Evolutionary conservation across 148 eudicot genomes (phyloP).

Genomic region (Arbutus unedo): DNA sequence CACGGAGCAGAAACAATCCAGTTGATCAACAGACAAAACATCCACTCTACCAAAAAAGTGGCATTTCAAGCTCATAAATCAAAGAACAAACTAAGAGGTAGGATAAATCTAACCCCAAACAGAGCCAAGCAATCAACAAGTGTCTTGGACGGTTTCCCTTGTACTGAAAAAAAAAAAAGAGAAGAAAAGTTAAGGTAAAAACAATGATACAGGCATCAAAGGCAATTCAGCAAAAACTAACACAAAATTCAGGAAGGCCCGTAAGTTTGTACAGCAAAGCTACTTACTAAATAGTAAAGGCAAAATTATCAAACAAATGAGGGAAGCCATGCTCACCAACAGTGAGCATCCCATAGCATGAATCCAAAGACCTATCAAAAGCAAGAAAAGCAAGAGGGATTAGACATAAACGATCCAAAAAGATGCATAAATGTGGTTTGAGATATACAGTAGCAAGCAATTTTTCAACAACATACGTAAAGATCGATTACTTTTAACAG

Average conservation of each 20-base stretch:
- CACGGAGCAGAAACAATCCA: too few relatives aligned
- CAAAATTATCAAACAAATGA: constrained; percentile 74
- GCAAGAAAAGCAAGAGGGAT: constrained; percentile 6
- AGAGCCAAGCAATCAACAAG: constrained; percentile 82
- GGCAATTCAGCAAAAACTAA: background rate
- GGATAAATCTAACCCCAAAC: constrained; percentile 73
- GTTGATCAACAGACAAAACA: background rate
- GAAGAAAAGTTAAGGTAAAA: constrained; percentile 16
- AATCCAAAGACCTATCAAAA: constrained; percentile 70
- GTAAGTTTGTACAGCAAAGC: constrained; percentile 1
- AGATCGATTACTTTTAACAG: background rate
- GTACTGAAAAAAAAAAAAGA: constrained; percentile 52
- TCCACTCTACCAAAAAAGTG: background rate
- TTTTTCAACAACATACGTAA: background rate
- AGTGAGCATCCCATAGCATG: constrained; percentile 90
- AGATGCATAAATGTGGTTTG: background rate
- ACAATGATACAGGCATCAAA: constrained; percentile 10
- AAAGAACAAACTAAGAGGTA: background rate
- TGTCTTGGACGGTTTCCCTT: constrained; percentile 81
- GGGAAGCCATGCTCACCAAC: constrained; percentile 98
- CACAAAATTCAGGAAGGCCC: background rate
- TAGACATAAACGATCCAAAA: background rate
- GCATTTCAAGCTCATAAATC: background rate
- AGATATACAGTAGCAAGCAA: background rate
- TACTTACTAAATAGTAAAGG: constrained; percentile 86